Base-by-base conservation (phyloP, 1,139 yeast genomes). In the Yamadazyma conglobata region DNA sequence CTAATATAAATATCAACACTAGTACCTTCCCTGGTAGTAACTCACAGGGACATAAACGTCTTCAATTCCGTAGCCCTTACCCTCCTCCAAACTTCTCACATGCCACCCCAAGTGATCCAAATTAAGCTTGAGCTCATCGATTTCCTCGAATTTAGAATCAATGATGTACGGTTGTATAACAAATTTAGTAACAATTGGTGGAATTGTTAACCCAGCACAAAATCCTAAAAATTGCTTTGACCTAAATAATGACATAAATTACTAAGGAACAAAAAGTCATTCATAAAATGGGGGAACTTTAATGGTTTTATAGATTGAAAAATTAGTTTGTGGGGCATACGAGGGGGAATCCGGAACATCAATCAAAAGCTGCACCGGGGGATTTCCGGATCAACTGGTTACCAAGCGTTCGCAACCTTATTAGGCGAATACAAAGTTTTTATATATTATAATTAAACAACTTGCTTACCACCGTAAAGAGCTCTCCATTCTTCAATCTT, bases 401-500 rank as follows among this genome's bases (percentile, higher is more conserved):
- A 17, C 7, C 19, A 17, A 7, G 19, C n/a, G n/a, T n/a, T n/a
- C n/a, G n/a, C n/a, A n/a, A n/a, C n/a, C n/a, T n/a, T n/a, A n/a
- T n/a, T n/a, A n/a, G n/a, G n/a, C n/a, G n/a, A n/a, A n/a, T n/a
- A n/a, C n/a, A n/a, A n/a, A n/a, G n/a, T n/a, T n/a, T n/a, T n/a
- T n/a, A n/a, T n/a, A n/a, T n/a, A n/a, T n/a, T 10, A 9, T 4
- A 11, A 22, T 25, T 32, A 35, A 19, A 22, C 23, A 6, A 56
- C 58, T 48, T 72, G 79, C 46, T 70, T 65, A 24, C 91, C 96
- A 35, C 97, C 95, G 53, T 81, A 91, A 58, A 75, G 73, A 34
- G 66, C 60, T 67, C 94, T 83, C 95, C 97, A 88, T 53, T 79
- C 83, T 9, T 78, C 93, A 42, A 89, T 70, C 70, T 84, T 83